phyloP scores from a whole-genome alignment of 2,329 filamentous ascomycete genomes.

The Paradendryphiella salina region DNA sequence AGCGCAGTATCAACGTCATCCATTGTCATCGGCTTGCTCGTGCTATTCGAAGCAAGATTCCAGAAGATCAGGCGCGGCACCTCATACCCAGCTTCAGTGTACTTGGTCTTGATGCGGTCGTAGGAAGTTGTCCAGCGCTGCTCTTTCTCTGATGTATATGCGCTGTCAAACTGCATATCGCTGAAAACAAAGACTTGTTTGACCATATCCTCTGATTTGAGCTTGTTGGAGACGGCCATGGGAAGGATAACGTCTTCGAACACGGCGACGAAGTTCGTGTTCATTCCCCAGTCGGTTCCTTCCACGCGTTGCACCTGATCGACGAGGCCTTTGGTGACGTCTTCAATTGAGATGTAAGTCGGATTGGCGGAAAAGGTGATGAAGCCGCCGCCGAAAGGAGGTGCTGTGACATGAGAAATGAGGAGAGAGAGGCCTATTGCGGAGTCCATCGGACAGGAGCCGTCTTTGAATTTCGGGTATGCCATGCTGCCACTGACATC shows the following conservation, averaged over 20 bases:
- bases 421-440: conserved; percentile 62
- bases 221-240: conserved; percentile 55
- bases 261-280: conserved; percentile 59
- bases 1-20: conserved; percentile 53
- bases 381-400: conserved; percentile 59
- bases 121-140: conserved; percentile 53
- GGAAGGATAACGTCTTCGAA: conserved; percentile 60
- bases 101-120: conserved; percentile 55
- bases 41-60: conserved; percentile 57
- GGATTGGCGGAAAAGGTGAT: conserved; percentile 59
- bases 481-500: conserved; percentile 62
- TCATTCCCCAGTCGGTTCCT: conserved; percentile 47
- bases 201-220: conserved; percentile 62
- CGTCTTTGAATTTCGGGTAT: conserved; percentile 48
- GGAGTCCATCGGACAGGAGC: conserved; percentile 57
- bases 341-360: conserved; percentile 45
- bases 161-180: conserved; percentile 63
- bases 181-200: conserved; percentile 64
- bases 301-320: conserved; percentile 49
- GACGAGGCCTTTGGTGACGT: conserved; percentile 42
- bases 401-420: conserved; percentile 56
- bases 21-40: conserved; percentile 56
- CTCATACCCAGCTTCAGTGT: conserved; percentile 57
- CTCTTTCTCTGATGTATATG: conserved; percentile 15
- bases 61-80: conserved; percentile 64